Evolutionary conservation across 495 filamentous ascomycete genomes (phyloP), one percentile per base, ranked within the genome.

Genomic region (Lophiostoma macrostomum): DNA sequence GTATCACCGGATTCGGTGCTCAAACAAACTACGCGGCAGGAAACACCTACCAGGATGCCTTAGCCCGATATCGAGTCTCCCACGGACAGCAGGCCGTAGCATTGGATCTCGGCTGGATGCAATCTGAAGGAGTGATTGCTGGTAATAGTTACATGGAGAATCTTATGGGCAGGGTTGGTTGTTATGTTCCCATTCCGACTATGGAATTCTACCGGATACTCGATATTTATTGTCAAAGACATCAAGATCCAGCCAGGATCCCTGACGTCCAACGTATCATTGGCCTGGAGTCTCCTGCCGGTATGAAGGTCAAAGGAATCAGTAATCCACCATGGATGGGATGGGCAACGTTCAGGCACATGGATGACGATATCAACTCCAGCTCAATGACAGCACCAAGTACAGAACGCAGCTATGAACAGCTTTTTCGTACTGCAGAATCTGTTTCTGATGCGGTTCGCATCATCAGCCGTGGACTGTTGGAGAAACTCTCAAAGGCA

Each of bases 11-110:
- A 1, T 8, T 12, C 20, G 14, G 13, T 24, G 43, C 35, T 3
- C 55, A 53, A 18, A 16, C 48, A 1, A 52, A 46, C 24, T 58
- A 58, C 27, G 40, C 47, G 3, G 29, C 22, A 11, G 55, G 39
- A 19, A 52, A 41, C 34, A 32, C 36, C 7, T 54, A 40, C 22
- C 2, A 16, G 27, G 56, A 60, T 19, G 50, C 30, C 1, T 27
- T 60, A 4, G 50, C 42, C 8, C 50, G 22, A 4, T 40, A 55
- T 13, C 41, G 50, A 4, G 22, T 40, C 14, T 22, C 28, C 1
- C 6, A 22, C 7, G 56, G 50, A 13, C 22, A 25, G 18, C 20
- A 14, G n/a, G 23, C 40, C 19, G 34, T 19, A 12, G 16, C 37
- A 1, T 19, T 58, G 1, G 48, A 58, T 30, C 49, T 58, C 5